Percentiles rank a stretch among this genome's conserved stretches.
These are phyloP conservation scores for Leccinum fuscescens DNA, from an alignment of 1,284 basidiomycete genomes.

Conservation along the genomic window DNA sequence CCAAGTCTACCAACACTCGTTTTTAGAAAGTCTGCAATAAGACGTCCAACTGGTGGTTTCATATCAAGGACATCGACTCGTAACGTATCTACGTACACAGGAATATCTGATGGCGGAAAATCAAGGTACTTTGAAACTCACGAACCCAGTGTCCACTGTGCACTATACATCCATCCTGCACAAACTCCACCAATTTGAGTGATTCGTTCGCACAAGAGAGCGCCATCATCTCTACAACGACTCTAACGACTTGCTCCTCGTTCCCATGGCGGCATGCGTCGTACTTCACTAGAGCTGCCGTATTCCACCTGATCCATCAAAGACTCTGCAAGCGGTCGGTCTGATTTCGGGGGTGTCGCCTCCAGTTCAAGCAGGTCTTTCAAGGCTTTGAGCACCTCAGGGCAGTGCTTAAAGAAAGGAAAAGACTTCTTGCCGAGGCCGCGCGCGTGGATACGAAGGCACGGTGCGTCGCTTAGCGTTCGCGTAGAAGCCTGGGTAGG, in stretches of 20 bases:
- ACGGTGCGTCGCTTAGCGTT: neutral
- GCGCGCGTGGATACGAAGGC: neutral
- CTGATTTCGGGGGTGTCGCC: neutral
- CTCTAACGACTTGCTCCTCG: neutral
- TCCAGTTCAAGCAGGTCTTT: neutral
- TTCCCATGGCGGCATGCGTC: neutral
- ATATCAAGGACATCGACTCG: neutral
- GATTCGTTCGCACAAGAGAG: neutral
- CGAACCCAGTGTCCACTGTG: too few relatives aligned
- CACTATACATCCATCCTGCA: too few relatives aligned
- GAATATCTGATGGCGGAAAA: too few relatives aligned
- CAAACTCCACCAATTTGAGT: neutral
- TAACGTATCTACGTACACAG: neutral
- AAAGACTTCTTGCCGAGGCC: neutral
- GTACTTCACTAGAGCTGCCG: neutral
- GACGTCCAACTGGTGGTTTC: neutral
- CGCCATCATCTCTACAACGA: neutral
- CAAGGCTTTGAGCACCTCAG: neutral
- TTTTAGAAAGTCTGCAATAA: neutral
- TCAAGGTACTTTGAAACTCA: too few relatives aligned
- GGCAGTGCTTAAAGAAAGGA: neutral
- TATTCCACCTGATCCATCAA: neutral
- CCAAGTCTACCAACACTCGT: neutral
- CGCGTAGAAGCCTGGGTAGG: neutral
- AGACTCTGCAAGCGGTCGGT: neutral